Base-by-base conservation (phyloP, 1,284 basidiomycete species). In the Singerocomus inundabilis region DNA sequence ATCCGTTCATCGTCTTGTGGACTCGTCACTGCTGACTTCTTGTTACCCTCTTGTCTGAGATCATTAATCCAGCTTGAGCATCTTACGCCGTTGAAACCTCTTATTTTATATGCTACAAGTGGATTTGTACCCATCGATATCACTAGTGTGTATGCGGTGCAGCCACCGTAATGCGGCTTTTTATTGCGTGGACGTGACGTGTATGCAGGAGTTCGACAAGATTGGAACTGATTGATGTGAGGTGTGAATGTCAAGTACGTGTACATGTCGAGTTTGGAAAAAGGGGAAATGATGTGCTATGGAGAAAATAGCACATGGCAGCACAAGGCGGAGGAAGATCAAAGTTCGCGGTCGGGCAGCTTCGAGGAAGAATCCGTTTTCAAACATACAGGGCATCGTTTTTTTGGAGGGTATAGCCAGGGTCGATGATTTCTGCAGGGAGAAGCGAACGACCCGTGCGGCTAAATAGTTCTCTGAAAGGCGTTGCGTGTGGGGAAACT, bases 401-500 rank as follows among this genome's bases (percentile, higher is more conserved):
- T 48, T 52, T 46, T 24, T 2, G n/a, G 8, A 5, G 25, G 50
- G 49, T 50, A 62, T 63, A 40, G 34, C 39, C 38, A 34, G n/a
- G 34, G n/a, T 24, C 39, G 21, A 38, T 29, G n/a, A 35, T 41
- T 33, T 30, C n/a, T 28, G 26, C 29, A 30, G 36, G 32, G 34
- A 46, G 39, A 42, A 41, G 34, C 34, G 3, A 46, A 46, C 38
- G 32, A 44, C 4, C 18, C 42, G 32, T n/a, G 15, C 18, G 29
- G 32, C 31, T 58, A 71, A 38, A 71, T 71, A 7, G 69, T 68
- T 45, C 66, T 68, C 66, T 71, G 13, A 21, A 40, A 24, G 25
- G 15, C 12, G n/a, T 12, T 64, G 15, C 67, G 47, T n/a, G 18
- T n/a, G 26, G 28, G 28, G 4, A 40, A 29, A 39, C 25, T n/a